Conservation (phyloP, 2,329 filamentous ascomycete species). For the Aspergillus latus region DNA sequence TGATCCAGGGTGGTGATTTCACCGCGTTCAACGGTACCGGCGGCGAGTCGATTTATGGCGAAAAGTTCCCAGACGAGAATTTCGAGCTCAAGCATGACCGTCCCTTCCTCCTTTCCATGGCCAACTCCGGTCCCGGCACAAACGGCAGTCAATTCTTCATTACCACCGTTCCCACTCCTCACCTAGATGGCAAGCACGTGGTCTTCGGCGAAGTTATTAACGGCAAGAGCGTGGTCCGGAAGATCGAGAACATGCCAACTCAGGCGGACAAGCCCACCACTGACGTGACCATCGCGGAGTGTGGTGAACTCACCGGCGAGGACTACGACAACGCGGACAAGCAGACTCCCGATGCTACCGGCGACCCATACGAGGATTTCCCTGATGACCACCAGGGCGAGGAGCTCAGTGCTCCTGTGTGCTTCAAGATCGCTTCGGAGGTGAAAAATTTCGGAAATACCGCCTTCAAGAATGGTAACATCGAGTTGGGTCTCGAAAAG, state of each 20-base stretch:
- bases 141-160: slow-evolving; percentile 99
- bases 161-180: slow-evolving; percentile 90
- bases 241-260: slow-evolving; percentile 81
- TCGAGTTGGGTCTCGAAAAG: slow-evolving; percentile 74
- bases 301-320: slow-evolving; percentile 76
- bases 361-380: slow-evolving; percentile 93
- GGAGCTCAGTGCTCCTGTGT: slow-evolving; percentile 64
- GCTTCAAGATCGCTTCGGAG: slow-evolving; percentile 75
- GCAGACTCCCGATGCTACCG: slow-evolving; percentile 73
- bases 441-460: slow-evolving; percentile 92
- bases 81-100: slow-evolving; percentile 89
- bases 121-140: slow-evolving; percentile 91
- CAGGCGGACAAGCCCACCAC: slow-evolving; percentile 73
- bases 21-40: slow-evolving; percentile 92
- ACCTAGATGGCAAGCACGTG: slow-evolving; percentile 94
- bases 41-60: slow-evolving; percentile 95
- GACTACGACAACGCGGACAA: slow-evolving; percentile 66
- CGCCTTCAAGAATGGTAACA: slow-evolving; percentile 79
- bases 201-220: slow-evolving; percentile 93
- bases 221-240: slow-evolving; percentile 86
- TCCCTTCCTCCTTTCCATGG: slow-evolving; percentile 95
- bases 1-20: slow-evolving; percentile 98
- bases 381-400: slow-evolving; percentile 74
- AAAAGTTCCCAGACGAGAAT: slow-evolving; percentile 96
- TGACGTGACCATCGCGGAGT: slow-evolving; percentile 75